Percentiles rank a stretch among this genome's conserved stretches.
Conservation (phyloP, 441 rosid species). For the Sinapis alba region DNA sequence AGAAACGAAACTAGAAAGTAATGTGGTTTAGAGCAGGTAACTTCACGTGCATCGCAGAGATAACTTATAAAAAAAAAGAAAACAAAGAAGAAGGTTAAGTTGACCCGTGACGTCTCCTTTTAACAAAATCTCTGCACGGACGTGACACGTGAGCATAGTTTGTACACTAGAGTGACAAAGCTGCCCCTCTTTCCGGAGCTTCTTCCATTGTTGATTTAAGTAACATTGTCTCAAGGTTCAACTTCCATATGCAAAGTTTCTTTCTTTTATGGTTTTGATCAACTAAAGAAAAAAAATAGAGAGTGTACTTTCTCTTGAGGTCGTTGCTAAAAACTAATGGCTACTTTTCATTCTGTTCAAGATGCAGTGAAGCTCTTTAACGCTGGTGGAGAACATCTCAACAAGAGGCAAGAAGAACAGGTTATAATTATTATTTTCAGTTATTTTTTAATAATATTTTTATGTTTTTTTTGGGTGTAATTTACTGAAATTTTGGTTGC, state of each 20-base stretch:
- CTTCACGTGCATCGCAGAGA: conserved; percentile 29
- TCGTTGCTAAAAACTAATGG: conserved; percentile 13
- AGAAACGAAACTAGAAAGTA: conserved; percentile 11
- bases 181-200: conserved; percentile 16
- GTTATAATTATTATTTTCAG: conserved; percentile 29
- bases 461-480: conserved; percentile 1
- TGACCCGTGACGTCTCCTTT: conserved; percentile 30
- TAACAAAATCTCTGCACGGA: conserved; percentile 19
- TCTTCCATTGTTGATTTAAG: conserved; percentile 23
- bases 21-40: conserved; percentile 14
- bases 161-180: conserved; percentile 16
- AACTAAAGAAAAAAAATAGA: background rate
- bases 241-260: background rate
- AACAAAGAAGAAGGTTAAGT: background rate
- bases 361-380: conserved; percentile 87
- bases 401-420: conserved; percentile 58
- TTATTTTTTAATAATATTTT: background rate
- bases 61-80: conserved; percentile 25
- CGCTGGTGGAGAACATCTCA: conserved; percentile 66
- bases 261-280: background rate
- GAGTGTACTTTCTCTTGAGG: conserved; percentile 13
- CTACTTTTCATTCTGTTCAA: conserved; percentile 76
- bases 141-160: conserved; percentile 33
- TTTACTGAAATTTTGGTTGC: conserved; percentile 16
- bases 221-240: conserved; percentile 11